Conservation (phyloP, 2,329 filamentous ascomycete genomes). For the Cytospora piceae region DNA sequence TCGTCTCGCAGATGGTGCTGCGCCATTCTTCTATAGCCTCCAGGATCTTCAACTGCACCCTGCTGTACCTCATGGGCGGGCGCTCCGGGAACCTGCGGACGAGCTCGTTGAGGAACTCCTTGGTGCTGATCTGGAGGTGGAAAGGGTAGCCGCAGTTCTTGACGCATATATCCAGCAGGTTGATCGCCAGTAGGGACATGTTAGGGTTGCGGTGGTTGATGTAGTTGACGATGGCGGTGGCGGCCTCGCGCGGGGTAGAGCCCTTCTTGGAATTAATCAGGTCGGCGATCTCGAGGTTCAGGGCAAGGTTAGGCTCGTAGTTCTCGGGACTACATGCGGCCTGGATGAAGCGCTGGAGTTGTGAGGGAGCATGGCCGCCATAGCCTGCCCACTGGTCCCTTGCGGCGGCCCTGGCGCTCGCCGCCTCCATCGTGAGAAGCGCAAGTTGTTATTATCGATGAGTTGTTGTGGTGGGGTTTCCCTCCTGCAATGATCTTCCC, state of each 20-base stretch:
- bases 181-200: slow-evolving; percentile 85
- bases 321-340: slow-evolving; percentile 97
- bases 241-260: slow-evolving; percentile 90
- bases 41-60: slow-evolving; percentile 89
- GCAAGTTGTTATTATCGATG: background rate
- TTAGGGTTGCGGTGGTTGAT: slow-evolving; percentile 98
- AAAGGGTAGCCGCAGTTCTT: slow-evolving; percentile 99
- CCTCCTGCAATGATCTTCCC: no score
- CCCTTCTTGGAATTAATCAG: slow-evolving; percentile 98
- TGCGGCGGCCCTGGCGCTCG: slow-evolving; percentile 91
- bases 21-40: slow-evolving; percentile 99
- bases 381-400: slow-evolving; percentile 90
- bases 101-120: slow-evolving; percentile 98
- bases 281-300: slow-evolving; percentile 96
- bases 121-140: slow-evolving; percentile 96
- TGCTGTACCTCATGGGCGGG: slow-evolving; percentile 80
- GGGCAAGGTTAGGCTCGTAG: slow-evolving; percentile 94
- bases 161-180: slow-evolving; percentile 96
- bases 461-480: background rate
- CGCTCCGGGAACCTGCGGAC: slow-evolving; percentile 94
- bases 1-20: slow-evolving; percentile 96
- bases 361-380: slow-evolving; percentile 73
- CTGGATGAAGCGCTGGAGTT: slow-evolving; percentile 92
- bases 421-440: slow-evolving; percentile 76
- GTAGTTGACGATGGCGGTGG: slow-evolving; percentile 87